Evolutionary conservation across 2,329 filamentous ascomycete genomes (phyloP).

Genomic region (Chaetothyriales sp.): DNA sequence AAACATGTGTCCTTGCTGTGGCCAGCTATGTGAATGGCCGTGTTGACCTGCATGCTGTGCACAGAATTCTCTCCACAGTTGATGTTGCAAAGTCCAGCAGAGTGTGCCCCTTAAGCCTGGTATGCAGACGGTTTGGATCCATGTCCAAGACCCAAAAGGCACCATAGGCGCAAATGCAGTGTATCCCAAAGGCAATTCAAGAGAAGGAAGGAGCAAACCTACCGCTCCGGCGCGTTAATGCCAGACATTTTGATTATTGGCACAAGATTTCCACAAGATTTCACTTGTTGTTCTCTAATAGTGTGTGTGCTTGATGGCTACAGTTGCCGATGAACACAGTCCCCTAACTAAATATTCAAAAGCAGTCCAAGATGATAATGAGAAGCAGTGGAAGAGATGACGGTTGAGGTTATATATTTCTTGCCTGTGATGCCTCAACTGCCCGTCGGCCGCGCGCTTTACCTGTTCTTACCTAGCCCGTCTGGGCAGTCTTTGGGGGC

Average conservation of each 20-base stretch:
- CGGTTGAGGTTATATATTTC: background rate
- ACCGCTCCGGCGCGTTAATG: constrained; percentile 17
- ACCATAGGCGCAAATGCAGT: background rate
- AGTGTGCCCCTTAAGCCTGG: background rate
- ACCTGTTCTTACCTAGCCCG: background rate
- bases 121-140: background rate
- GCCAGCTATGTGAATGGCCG: background rate
- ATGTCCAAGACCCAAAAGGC: background rate
- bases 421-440: background rate
- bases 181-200: background rate
- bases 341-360: background rate
- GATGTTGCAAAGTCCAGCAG: background rate
- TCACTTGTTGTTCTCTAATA: background rate
- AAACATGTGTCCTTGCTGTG: background rate
- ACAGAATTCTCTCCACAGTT: background rate
- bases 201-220: constrained; percentile 6
- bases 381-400: background rate
- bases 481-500: too few species aligned
- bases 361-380: background rate
- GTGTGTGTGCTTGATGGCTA: background rate
- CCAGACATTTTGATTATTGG: constrained; percentile 1
- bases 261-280: too few species aligned
- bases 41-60: background rate
- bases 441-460: background rate
- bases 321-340: background rate